Conservation (phyloP, 2,329 filamentous ascomycete species). For the Talaromyces sp. region DNA sequence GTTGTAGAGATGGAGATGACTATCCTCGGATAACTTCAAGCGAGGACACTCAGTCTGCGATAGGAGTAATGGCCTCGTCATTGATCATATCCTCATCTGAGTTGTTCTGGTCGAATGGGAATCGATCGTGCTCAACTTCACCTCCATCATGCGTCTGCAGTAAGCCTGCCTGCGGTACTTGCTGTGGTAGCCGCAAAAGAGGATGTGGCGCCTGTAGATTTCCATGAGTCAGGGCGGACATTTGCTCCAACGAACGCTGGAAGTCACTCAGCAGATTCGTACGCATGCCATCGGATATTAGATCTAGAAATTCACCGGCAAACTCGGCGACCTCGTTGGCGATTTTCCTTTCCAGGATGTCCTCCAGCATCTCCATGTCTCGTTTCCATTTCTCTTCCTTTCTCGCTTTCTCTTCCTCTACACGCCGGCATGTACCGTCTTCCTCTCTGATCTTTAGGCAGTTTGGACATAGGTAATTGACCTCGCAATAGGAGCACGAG, state of each 20-base stretch:
- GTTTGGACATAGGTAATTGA: conserved; percentile 45
- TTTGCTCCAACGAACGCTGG: conserved; percentile 5
- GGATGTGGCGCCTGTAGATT: neutral
- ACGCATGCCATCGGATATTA: conserved; percentile 8
- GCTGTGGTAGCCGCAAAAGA: neutral
- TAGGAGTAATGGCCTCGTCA: conserved; percentile 17
- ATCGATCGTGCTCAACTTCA: neutral
- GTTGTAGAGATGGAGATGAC: neutral
- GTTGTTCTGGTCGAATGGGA: conserved; percentile 14
- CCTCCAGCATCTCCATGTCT: conserved; percentile 39
- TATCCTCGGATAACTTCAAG: no score
- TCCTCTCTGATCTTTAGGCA: conserved; percentile 38
- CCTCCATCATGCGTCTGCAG: conserved; percentile 4
- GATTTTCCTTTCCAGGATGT: conserved; percentile 39
- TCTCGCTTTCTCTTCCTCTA: conserved; percentile 37
- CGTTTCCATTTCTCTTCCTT: conserved; percentile 40
- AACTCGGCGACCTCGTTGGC: conserved; percentile 42
- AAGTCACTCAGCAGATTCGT: conserved; percentile 9
- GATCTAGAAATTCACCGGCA: conserved; percentile 40
- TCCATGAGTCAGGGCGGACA: neutral
- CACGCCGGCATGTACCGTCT: conserved; percentile 39
- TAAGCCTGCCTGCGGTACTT: neutral
- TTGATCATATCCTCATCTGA: conserved; percentile 18
- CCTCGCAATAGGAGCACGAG: conserved; percentile 43
- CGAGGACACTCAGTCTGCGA: conserved; percentile 10